Evolutionary conservation across 2,329 filamentous ascomycete genomes (phyloP).

Genomic region (Purpureocillium takamizusanense): DNA sequence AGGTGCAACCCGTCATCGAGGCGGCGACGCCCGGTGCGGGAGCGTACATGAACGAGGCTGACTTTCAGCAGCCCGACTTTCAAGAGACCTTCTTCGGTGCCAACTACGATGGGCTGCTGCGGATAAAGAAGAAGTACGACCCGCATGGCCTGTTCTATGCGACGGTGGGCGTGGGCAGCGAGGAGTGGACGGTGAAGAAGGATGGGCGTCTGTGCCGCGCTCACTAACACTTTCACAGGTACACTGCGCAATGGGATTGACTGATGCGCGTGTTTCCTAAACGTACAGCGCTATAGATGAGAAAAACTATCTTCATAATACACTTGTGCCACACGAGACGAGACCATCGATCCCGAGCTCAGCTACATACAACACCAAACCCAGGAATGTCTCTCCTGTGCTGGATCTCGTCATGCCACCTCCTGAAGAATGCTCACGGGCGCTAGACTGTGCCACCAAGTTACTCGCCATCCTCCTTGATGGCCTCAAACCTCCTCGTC

Average conservation of each 20-base stretch:
- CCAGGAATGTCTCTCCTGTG: too few species aligned
- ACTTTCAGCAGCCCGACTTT: constrained; percentile 36
- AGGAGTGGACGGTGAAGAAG: constrained; percentile 32
- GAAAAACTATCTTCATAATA: too few species aligned
- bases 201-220: constrained; percentile 13
- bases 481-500: neutral
- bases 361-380: too few species aligned
- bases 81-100: constrained; percentile 36
- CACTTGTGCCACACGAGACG: too few species aligned
- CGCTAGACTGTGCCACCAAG: neutral
- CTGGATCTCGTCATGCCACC: too few species aligned
- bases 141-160: constrained; percentile 37
- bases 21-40: constrained; percentile 27
- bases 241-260: too few species aligned
- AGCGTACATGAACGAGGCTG: constrained; percentile 42
- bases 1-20: constrained; percentile 15
- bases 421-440: too few species aligned
- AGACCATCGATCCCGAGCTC: too few species aligned
- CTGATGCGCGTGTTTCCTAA: too few species aligned
- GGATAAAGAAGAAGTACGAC: constrained; percentile 40
- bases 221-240: too few species aligned
- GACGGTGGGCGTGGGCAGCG: constrained; percentile 39
- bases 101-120: constrained; percentile 30
- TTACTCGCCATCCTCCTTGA: neutral
- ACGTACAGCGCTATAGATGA: too few species aligned